Evolutionary conservation across 2,329 filamentous ascomycete species (phyloP), one percentile per base, ranked within the genome.

Genomic region (Alternaria tenuissima): DNA sequence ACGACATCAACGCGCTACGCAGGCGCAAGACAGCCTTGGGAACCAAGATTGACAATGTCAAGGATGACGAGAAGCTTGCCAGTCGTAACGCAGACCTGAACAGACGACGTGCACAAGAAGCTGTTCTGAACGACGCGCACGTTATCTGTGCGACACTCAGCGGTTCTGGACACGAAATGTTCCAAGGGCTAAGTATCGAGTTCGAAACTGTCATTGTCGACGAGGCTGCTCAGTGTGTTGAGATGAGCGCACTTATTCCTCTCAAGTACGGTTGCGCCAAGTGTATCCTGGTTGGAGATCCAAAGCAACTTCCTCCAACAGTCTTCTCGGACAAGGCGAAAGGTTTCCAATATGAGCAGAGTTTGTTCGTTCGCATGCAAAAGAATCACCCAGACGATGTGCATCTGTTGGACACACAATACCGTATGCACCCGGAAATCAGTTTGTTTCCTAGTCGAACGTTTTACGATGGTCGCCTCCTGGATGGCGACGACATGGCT

Each of bases 181-280:
- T 99, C 81, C 93, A 94, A 79, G 91, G 90, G 69, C 81, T 99
- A 57, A 94, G 92, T 70, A 93, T 99, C 52, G 95, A 99, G 78
- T 99, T 99, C 68, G 95, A 99, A 80, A 98, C 95, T 0, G 95
- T 99, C 66, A 92, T 99, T 69, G 97, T 99, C 65, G 95, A 99
- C 72, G 95, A 99, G 81, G 95, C 95, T 4, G 95, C 95, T 16
- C 95, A 99, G 84, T 99, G 94, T 78, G 96, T 99, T 62, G 95
- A 99, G 81, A 86, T 99, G 74, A 97, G 93, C 74, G 95, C 95
- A 12, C 85, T 99, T 47, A 99, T 99, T 68, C 95, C 95, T 2
- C 86, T 99, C 57, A 99, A 99, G 79, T 99, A 99, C 73, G 94
- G 95, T 57, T 97, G 93, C 79, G 91, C 91, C 60, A 98, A 97